Conservation (phyloP, 805 yeast species). For the Candida gorgasii region DNA sequence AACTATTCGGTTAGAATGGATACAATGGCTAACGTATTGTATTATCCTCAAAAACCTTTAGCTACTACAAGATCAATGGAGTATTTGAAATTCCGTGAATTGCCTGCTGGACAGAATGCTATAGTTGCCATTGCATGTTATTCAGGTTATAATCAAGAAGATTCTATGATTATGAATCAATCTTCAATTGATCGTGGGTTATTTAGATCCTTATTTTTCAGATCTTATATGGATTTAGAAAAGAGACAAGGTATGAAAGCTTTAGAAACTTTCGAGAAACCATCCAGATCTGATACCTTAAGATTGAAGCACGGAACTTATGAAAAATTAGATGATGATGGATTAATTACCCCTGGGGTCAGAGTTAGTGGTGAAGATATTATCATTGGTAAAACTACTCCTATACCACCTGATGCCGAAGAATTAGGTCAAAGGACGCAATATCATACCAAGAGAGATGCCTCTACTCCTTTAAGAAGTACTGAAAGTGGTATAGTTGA, state of each 20-base stretch:
- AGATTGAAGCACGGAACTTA: constrained; percentile 97
- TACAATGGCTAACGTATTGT: constrained; percentile 97
- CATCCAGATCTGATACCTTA: constrained; percentile 89
- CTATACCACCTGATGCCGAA: constrained; percentile 98
- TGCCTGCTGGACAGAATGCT: constrained; percentile 99
- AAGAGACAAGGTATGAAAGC: constrained; percentile 98
- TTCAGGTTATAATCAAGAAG: constrained; percentile 99
- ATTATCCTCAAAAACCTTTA: constrained; percentile 96
- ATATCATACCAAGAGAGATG: constrained; percentile 97
- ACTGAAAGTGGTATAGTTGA: constrained; percentile 99
- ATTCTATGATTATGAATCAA: constrained; percentile 99
- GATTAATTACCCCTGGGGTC: constrained; percentile 96
- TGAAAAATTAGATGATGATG: constrained; percentile 97
- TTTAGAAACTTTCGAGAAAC: constrained; percentile 96
- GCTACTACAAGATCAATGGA: constrained; percentile 99
- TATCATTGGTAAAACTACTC: constrained; percentile 97
- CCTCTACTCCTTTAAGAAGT: constrained; percentile 93
- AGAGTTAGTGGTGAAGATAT: constrained; percentile 99
- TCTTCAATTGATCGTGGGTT: constrained; percentile 95
- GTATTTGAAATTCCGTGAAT: constrained; percentile 91
- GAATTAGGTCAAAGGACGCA: constrained; percentile 98
- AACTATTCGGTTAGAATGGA: constrained; percentile 98
- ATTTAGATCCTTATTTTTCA: constrained; percentile 91
- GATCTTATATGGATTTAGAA: constrained; percentile 98
- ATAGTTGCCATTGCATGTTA: constrained; percentile 97